These are phyloP conservation scores for Coemansia sp. DNA, from an alignment of 192 early-diverging fungal genomes.

Conservation along the genomic window DNA sequence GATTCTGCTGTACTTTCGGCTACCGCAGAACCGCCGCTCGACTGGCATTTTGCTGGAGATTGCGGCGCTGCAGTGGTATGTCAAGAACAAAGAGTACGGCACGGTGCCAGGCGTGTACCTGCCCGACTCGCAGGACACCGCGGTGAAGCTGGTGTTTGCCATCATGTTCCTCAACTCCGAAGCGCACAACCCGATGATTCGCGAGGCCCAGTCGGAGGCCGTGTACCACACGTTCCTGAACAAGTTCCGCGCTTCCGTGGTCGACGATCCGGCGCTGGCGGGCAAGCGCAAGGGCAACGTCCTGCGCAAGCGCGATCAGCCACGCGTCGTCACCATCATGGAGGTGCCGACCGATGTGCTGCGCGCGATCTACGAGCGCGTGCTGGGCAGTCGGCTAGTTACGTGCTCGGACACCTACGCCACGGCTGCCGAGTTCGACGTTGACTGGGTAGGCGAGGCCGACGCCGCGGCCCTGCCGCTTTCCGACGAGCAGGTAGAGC, in stretches of 20 bases:
- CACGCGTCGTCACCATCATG: constrained; percentile 50
- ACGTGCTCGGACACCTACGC: constrained; percentile 45
- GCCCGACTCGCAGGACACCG: constrained; percentile 47
- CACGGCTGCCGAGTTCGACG: constrained; percentile 43
- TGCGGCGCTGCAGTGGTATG: constrained; percentile 47
- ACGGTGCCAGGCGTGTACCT: constrained; percentile 22
- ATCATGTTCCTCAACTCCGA: constrained; percentile 52
- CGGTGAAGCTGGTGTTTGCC: constrained; percentile 48
- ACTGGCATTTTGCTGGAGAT: constrained; percentile 49
- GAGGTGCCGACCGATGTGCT: constrained; percentile 45
- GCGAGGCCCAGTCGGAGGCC: constrained; percentile 36
- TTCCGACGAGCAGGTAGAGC: constrained; percentile 37
- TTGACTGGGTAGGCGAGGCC: constrained; percentile 44
- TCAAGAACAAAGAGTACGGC: constrained; percentile 30
- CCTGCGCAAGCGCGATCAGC: constrained; percentile 54
- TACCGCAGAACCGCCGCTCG: constrained; percentile 37
- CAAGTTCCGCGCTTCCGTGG: constrained; percentile 50
- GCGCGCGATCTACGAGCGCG: constrained; percentile 39
- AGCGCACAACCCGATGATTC: constrained; percentile 51
- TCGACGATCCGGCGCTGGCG: constrained; percentile 46
- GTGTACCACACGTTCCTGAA: constrained; percentile 40
- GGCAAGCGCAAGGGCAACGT: constrained; percentile 52
- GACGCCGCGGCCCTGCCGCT: constrained; percentile 22
- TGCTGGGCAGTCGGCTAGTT: constrained; percentile 38
- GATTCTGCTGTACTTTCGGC: constrained; percentile 44